A percentile compares a stretch with the other conserved stretches of the same genome.
phyloP scores from a whole-genome alignment of 495 filamentous ascomycete species.

The Glonium stellatum region DNA sequence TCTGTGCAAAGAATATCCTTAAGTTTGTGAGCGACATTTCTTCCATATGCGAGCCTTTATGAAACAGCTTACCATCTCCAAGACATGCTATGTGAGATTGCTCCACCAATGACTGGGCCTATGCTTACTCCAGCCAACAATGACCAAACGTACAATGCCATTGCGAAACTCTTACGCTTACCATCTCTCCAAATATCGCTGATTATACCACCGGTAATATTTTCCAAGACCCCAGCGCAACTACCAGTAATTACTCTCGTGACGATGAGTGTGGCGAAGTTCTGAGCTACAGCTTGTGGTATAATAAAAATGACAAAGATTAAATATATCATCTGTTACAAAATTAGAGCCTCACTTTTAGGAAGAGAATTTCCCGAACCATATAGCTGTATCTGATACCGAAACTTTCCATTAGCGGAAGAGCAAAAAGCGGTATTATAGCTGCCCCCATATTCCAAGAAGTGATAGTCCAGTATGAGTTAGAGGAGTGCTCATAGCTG shows the following conservation, averaged over 20 bases:
- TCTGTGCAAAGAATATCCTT: slow-evolving; percentile 44
- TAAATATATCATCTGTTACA: slow-evolving; percentile 29
- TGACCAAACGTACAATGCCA: slow-evolving; percentile 41
- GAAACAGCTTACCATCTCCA: slow-evolving; percentile 16
- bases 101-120: slow-evolving; percentile 44
- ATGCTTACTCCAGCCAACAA: slow-evolving; percentile 42
- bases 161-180: slow-evolving; percentile 39
- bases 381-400: slow-evolving; percentile 45
- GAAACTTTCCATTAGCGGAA: slow-evolving; percentile 49
- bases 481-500: slow-evolving; percentile 43
- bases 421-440: slow-evolving; percentile 40
- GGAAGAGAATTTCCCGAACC: slow-evolving; percentile 8
- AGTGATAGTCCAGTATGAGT: slow-evolving; percentile 48
- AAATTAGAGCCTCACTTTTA: neutral
- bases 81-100: slow-evolving; percentile 35
- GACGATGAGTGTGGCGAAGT: slow-evolving; percentile 46
- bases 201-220: slow-evolving; percentile 42
- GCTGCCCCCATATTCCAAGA: slow-evolving; percentile 47
- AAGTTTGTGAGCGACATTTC: too few relatives aligned
- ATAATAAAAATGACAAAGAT: slow-evolving; percentile 43
- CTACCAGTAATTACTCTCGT: slow-evolving; percentile 45
- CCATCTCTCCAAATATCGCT: slow-evolving; percentile 45
- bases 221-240: slow-evolving; percentile 42
- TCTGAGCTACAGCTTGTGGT: slow-evolving; percentile 44
- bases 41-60: neutral